Evolutionary conservation across 768 basidiomycete species (phyloP), one percentile per base, ranked within the genome.

Genomic region (Cystofilobasidium capitatum): DNA sequence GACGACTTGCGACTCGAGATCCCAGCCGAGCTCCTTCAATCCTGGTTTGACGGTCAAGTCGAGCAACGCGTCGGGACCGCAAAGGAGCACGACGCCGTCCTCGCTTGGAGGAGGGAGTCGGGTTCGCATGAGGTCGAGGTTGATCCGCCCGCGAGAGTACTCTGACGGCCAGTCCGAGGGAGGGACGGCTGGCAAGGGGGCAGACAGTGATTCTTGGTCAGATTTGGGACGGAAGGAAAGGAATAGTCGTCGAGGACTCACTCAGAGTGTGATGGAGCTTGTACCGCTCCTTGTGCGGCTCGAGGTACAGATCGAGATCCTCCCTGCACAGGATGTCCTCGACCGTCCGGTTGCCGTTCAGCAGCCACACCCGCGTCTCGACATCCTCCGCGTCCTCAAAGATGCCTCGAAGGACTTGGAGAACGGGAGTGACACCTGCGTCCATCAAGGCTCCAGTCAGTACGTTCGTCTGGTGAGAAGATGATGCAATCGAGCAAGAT

Each of bases 391-490:
- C 24, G 65, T 84, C 82, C 26, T 72, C 73, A 51, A 83, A 74
- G 54, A 85, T 76, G 57, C 78, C 78, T 0, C 82, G 80, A 0
- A 84, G 75, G 26, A 84, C 81, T 72, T 85, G 83, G 0, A 84
- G 74, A 54, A 85, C 83, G 0, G 84, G 84, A 0, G 84, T 84
- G 60, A 85, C 81, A 29, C 81, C 80, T 79, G 54, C 16, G 40
- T 7, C n/a, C n/a, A n/a, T n/a, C n/a, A n/a, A n/a, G n/a, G n/a
- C n/a, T n/a, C n/a, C n/a, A n/a, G n/a, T n/a, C n/a, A n/a, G n/a
- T n/a, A n/a, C n/a, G n/a, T n/a, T n/a, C n/a, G n/a, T n/a, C n/a
- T n/a, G n/a, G n/a, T 20, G 31, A 62, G 44, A 35, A 45, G 14
- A 14, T 29, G 42, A 31, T n/a, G 24, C 44, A 0, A 47, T 7